A percentile compares a stretch with the other conserved stretches of the same genome.
phyloP scores from a whole-genome alignment of 805 yeast genomes.

The Novakomyces olei region DNA sequence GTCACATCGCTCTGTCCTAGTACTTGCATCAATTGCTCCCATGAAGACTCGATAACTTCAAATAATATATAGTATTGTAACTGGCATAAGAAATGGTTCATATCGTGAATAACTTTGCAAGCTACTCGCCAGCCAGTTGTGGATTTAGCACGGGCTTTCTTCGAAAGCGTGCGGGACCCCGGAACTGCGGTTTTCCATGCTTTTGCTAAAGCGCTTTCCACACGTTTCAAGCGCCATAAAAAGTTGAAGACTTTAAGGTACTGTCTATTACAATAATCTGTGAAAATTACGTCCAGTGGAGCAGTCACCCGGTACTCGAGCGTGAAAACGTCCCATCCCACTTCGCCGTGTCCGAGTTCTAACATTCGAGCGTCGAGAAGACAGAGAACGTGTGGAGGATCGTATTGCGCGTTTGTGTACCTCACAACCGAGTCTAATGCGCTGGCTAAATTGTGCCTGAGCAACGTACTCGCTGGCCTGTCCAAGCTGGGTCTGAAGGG shows the following conservation, averaged over 20 bases:
- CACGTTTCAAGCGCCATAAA: conserved; percentile 55
- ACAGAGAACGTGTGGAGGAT: conserved; percentile 21
- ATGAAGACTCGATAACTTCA: conserved; percentile 18
- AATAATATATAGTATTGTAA: conserved; percentile 18
- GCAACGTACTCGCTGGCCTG: conserved; percentile 39
- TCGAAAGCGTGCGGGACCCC: too few species aligned
- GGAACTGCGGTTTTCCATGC: conserved; percentile 24
- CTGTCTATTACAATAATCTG: conserved; percentile 22
- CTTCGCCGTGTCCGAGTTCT: conserved; percentile 45
- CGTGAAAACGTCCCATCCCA: conserved; percentile 87
- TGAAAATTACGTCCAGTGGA: conserved; percentile 37
- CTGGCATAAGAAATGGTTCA: conserved; percentile 17
- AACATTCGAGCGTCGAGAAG: conserved; percentile 66
- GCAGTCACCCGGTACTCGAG: conserved; percentile 38
- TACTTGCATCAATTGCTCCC: conserved; percentile 14
- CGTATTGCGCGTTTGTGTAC: conserved; percentile 15
- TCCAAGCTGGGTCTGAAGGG: too few species aligned
- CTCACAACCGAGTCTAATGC: conserved; percentile 42
- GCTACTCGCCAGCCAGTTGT: too few species aligned
- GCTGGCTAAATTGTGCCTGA: conserved; percentile 43
- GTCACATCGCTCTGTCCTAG: conserved; percentile 13
- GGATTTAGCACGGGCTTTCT: conserved; percentile 10
- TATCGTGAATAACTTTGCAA: conserved; percentile 13
- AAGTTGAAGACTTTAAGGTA: conserved; percentile 69
- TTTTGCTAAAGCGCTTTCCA: conserved; percentile 27